Evolutionary conservation across 495 filamentous ascomycete genomes (phyloP).

Genomic region (Talaromyces ruber): DNA sequence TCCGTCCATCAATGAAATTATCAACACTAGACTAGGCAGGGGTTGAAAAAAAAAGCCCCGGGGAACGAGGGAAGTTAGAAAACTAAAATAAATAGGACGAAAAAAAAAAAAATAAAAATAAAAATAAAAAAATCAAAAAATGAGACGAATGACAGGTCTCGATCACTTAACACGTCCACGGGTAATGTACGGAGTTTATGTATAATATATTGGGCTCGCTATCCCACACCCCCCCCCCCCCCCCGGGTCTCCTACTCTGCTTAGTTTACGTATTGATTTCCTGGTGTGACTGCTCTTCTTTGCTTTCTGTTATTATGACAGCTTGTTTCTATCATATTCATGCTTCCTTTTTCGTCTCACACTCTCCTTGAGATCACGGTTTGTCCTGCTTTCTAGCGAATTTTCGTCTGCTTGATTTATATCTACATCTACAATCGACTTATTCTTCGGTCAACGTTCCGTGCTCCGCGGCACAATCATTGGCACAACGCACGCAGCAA

Average conservation of each 20-base stretch:
- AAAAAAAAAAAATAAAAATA: conserved; percentile 1
- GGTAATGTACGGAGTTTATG: not conserved
- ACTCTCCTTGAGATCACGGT: not conserved
- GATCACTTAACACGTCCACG: not conserved
- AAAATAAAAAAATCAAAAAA: not conserved
- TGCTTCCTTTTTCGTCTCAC: not conserved
- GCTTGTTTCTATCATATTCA: not conserved
- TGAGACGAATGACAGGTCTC: not conserved
- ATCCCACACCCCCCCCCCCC: too few relatives aligned
- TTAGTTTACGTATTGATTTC: not conserved
- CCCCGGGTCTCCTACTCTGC: not conserved
- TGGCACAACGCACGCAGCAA: not conserved
- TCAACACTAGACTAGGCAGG: not conserved
- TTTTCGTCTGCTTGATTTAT: not conserved
- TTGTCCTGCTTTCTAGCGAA: not conserved
- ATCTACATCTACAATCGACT: not conserved
- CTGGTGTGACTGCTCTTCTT: not conserved
- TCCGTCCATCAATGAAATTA: conserved; percentile 1
- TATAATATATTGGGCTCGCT: not conserved
- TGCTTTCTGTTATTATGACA: not conserved
- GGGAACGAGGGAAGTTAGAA: conserved; percentile 1
- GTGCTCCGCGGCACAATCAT: not conserved
- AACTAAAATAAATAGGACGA: not conserved
- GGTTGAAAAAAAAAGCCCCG: not conserved
- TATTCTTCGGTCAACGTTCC: not conserved